These are phyloP conservation scores for Rhododendron vialii DNA, from an alignment of 148 eudicot species.

Conservation along the genomic window DNA sequence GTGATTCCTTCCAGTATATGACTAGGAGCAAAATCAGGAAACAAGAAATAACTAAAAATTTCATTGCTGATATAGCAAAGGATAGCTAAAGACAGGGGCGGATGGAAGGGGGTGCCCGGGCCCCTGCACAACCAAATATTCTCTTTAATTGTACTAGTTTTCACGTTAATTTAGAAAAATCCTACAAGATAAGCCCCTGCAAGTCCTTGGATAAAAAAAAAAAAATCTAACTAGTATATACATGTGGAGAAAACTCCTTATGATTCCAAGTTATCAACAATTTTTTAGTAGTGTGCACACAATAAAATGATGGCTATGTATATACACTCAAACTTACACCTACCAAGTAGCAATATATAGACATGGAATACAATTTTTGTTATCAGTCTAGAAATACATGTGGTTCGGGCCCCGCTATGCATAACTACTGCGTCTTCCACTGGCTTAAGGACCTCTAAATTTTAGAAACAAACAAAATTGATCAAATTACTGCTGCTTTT, in stretches of 20 bases:
- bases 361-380: neutral
- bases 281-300: neutral
- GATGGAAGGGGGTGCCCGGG: neutral
- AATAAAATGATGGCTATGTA: neutral
- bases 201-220: neutral
- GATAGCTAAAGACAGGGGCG: neutral
- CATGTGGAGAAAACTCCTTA: neutral
- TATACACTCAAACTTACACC: neutral
- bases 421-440: neutral
- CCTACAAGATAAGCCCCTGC: neutral
- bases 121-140: neutral
- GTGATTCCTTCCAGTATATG: neutral
- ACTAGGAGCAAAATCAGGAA: neutral
- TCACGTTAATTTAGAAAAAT: neutral
- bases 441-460: neutral
- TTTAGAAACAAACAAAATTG: neutral
- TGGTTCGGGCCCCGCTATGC: neutral
- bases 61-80: neutral
- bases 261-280: neutral
- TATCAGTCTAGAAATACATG: neutral
- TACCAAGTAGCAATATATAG: neutral
- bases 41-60: conserved; percentile 6
- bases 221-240: neutral
- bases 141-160: neutral
- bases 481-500: neutral